These are phyloP conservation scores for Nothopassalora personata DNA, from an alignment of 2,329 filamentous ascomycete genomes.

Conservation along the genomic window DNA sequence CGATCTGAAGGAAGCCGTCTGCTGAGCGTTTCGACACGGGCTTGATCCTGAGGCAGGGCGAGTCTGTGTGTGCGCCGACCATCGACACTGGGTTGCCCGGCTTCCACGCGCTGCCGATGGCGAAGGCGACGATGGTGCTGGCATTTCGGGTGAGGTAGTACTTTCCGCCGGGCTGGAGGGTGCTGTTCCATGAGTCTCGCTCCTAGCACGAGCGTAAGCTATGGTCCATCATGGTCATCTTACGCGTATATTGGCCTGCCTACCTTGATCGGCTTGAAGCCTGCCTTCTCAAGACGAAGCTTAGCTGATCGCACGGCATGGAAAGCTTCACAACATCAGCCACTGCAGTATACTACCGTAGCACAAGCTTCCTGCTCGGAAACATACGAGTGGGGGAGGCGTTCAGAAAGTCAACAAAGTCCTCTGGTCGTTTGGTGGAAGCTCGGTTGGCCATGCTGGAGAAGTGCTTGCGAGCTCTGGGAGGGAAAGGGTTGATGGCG, in stretches of 20 bases:
- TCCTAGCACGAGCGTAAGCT: constrained; percentile 49
- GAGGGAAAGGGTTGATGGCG: background rate
- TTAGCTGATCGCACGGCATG: constrained; percentile 82
- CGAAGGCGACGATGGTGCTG: constrained; percentile 88
- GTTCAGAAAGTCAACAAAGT: constrained; percentile 92
- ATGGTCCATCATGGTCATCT: background rate
- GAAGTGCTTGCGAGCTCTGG: constrained; percentile 3
- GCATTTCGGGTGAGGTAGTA: constrained; percentile 94
- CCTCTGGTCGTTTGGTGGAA: constrained; percentile 54
- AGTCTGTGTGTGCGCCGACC: constrained; percentile 95
- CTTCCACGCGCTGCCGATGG: constrained; percentile 84
- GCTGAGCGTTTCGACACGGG: constrained; percentile 84
- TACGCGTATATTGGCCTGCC: background rate
- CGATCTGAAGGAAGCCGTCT: constrained; percentile 87
- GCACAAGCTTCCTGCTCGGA: constrained; percentile 3
- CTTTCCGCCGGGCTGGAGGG: constrained; percentile 78
- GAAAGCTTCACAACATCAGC: constrained; percentile 59
- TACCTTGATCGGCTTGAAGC: constrained; percentile 78
- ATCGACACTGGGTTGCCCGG: constrained; percentile 86
- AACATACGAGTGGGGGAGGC: constrained; percentile 81
- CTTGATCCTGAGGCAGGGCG: constrained; percentile 85
- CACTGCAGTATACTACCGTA: background rate
- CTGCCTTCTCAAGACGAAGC: constrained; percentile 69
- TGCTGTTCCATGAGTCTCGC: constrained; percentile 79
- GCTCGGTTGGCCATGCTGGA: constrained; percentile 33